Base-by-base conservation (phyloP, 1,139 yeast genomes). In the Barnettozyma hawaiiensis region DNA sequence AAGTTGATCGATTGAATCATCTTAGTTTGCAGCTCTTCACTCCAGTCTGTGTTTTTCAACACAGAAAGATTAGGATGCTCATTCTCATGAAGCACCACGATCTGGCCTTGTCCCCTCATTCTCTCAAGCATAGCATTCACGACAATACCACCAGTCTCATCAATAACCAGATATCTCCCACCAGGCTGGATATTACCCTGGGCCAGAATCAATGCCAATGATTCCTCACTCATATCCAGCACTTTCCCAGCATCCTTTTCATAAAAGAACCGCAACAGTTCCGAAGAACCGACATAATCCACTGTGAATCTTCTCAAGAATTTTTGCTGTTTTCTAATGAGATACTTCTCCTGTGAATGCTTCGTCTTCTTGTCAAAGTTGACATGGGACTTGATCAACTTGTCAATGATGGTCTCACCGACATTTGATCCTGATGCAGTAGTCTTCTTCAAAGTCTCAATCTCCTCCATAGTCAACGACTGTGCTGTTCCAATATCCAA, bases 271-370 rank as follows among this genome's bases (percentile, higher is more conserved):
- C 85, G 82, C 39, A 90, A 64, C 50, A 92, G 67, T 51, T 80
- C 83, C n/a, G 85, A 75, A 12, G 87, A 69, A n/a, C 90, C 83
- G 42, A 92, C 67, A 49, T 81, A 78, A 48, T 85, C 86, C 18
- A 94, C 80, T 2, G 90, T 83, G 64, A 92, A 92, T 53, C 89
- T 73, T 58, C 95, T 78, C 49, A 86, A 72, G 59, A 86, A 92
- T 67, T 94, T 94, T 60, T 84, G 90, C 63, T 87, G 95, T 64
- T 92, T 92, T 54, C 98, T 77, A 54, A 84, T 83, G 53, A 90
- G 66, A 61, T 92, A 92, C 64, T 92, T 92, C 54, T 86, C 96
- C 61, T 92, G 96, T 4, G 97, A 86, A 58, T 76, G 87, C 21
- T 81, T 69, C 5, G 98, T 92, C 64, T 92, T 92, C 60, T 86